phyloP scores from a whole-genome alignment of 163 green algal species.

The Dunaliella salina region DNA sequence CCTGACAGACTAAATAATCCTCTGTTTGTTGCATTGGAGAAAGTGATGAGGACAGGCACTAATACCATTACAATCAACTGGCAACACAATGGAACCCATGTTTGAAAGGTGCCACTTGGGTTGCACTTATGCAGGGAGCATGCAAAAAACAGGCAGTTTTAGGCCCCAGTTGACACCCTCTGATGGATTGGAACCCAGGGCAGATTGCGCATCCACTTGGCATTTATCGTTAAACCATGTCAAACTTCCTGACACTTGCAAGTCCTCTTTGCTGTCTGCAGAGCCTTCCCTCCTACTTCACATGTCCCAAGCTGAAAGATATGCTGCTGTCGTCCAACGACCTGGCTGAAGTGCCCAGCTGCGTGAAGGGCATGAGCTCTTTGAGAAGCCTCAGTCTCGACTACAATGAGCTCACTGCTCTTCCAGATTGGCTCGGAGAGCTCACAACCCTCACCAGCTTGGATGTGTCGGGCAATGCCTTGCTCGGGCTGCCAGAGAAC shows the following conservation, averaged over 20 bases:
- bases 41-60: too few species aligned
- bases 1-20: too few species aligned
- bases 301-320: conserved; percentile 7
- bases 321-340: conserved; percentile 18
- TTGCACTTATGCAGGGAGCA: too few species aligned
- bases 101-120: too few species aligned
- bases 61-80: too few species aligned
- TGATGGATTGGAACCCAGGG: neutral
- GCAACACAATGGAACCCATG: too few species aligned
- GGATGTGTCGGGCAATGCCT: conserved; percentile 17
- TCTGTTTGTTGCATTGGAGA: too few species aligned
- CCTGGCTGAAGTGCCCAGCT: neutral
- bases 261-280: neutral
- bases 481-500: conserved; percentile 6
- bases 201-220: neutral
- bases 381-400: neutral
- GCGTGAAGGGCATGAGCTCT: neutral
- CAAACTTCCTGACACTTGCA: too few species aligned
- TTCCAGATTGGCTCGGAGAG: conserved; percentile 4
- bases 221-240: too few species aligned
- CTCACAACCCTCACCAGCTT: conserved; percentile 8
- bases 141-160: too few species aligned
- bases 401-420: neutral
- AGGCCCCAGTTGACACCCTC: too few species aligned
- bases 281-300: neutral